Conservation (phyloP, 108 stramenopile genomes). For the Fragilaria crotonensis region DNA sequence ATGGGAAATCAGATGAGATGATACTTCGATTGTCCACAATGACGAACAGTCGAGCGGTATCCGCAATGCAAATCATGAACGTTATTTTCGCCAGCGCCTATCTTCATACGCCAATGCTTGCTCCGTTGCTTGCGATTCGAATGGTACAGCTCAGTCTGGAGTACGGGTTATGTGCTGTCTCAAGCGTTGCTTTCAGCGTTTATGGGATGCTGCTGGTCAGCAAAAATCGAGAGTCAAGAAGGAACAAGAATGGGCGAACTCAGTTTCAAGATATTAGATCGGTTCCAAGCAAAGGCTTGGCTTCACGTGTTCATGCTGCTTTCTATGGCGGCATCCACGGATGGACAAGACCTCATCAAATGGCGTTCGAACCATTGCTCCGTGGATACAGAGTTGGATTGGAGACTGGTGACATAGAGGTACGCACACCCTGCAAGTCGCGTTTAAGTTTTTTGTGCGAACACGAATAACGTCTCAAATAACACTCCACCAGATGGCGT, state of each 20-base stretch:
- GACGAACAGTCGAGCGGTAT: slow-evolving; percentile 4
- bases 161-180: slow-evolving; percentile 24
- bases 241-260: slow-evolving; percentile 28
- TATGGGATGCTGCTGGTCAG: slow-evolving; percentile 28
- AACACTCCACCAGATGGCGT: background rate
- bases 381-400: slow-evolving; percentile 12
- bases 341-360: slow-evolving; percentile 9
- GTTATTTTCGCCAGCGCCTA: slow-evolving; percentile 14
- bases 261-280: slow-evolving; percentile 21
- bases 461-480: background rate
- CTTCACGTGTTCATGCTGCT: slow-evolving; percentile 20
- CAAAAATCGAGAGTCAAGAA: slow-evolving; percentile 5
- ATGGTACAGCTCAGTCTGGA: slow-evolving; percentile 35
- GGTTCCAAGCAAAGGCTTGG: slow-evolving; percentile 21
- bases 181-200: slow-evolving; percentile 32
- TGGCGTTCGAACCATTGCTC: slow-evolving; percentile 8
- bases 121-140: slow-evolving; percentile 17
- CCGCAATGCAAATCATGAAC: slow-evolving; percentile 30
- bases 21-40: slow-evolving; percentile 21
- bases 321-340: slow-evolving; percentile 20
- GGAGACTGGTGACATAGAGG: slow-evolving; percentile 22
- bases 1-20: slow-evolving; percentile 16
- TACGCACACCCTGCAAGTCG: slow-evolving; percentile 2
- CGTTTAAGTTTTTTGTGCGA: too few relatives aligned
- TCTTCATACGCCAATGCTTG: slow-evolving; percentile 12